Conservation (phyloP, 305 asterid species). For the Solanum hybrid region DNA sequence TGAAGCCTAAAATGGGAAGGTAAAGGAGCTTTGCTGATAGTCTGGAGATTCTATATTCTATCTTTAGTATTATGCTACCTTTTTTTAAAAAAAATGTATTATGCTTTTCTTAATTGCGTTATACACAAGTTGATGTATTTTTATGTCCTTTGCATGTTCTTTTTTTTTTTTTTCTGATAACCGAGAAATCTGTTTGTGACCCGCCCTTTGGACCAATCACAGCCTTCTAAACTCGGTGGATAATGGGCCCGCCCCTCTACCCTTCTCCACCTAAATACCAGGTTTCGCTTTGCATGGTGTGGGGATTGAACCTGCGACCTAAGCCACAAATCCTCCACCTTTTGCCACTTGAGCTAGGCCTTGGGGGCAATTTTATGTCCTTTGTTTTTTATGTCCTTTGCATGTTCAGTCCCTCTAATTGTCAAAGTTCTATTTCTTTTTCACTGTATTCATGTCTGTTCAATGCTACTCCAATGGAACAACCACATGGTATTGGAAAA, state of each 20-base stretch:
- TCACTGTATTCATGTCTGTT: not conserved
- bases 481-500: not conserved
- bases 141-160: not conserved
- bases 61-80: not conserved
- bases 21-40: not conserved
- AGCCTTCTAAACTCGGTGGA: too few species aligned
- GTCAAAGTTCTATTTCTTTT: not conserved
- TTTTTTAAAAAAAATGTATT: not conserved
- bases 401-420: not conserved
- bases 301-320: too few species aligned
- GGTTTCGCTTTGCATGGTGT: too few species aligned
- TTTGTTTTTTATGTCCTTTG: not conserved
- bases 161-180: too few species aligned
- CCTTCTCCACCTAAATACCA: too few species aligned
- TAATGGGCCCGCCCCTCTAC: too few species aligned
- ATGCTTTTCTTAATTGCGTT: not conserved
- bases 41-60: not conserved
- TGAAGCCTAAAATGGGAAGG: not conserved
- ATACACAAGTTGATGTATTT: not conserved
- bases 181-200: too few species aligned
- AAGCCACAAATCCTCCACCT: too few species aligned
- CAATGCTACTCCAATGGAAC: not conserved
- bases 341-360: too few species aligned
- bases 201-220: too few species aligned
- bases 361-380: too few species aligned